Percentiles rank a stretch among this genome's conserved stretches.
Evolutionary conservation across 805 yeast species (phyloP).

Genomic region (Nakazawaea wyomingensis): DNA sequence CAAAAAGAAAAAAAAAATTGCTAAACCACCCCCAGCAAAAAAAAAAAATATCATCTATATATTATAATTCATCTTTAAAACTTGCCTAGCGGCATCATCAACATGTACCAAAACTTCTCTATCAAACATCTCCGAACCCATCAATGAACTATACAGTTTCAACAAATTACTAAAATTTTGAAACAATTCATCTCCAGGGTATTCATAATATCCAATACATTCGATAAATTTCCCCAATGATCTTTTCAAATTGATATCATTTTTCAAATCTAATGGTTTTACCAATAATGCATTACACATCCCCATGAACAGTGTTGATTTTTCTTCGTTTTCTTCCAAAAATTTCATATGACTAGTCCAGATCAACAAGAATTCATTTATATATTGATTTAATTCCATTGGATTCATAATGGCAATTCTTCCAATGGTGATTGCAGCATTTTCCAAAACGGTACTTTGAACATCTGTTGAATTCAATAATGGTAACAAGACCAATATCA

Average conservation of each 20-base stretch:
- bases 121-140: slow-evolving; percentile 35
- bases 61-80: slow-evolving; percentile 23
- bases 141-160: slow-evolving; percentile 38
- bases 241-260: slow-evolving; percentile 34
- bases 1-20: no score
- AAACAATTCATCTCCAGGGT: slow-evolving; percentile 43
- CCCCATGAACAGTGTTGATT: slow-evolving; percentile 82
- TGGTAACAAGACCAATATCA: slow-evolving; percentile 53
- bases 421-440: slow-evolving; percentile 86
- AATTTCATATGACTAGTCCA: slow-evolving; percentile 72
- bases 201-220: slow-evolving; percentile 51
- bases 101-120: slow-evolving; percentile 17
- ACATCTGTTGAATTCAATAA: slow-evolving; percentile 50
- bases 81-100: slow-evolving; percentile 21
- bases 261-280: slow-evolving; percentile 63
- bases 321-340: slow-evolving; percentile 78
- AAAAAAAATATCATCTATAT: slow-evolving; percentile 14
- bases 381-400: slow-evolving; percentile 49
- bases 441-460: slow-evolving; percentile 68
- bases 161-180: slow-evolving; percentile 39
- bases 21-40: no score
- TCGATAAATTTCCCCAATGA: slow-evolving; percentile 50
- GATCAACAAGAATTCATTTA: slow-evolving; percentile 49
- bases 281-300: slow-evolving; percentile 62
- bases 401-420: slow-evolving; percentile 68